Percentiles rank a stretch among this genome's conserved stretches.
phyloP scores from a whole-genome alignment of 805 yeast species.

The Sungouiozyma intestinalis region DNA sequence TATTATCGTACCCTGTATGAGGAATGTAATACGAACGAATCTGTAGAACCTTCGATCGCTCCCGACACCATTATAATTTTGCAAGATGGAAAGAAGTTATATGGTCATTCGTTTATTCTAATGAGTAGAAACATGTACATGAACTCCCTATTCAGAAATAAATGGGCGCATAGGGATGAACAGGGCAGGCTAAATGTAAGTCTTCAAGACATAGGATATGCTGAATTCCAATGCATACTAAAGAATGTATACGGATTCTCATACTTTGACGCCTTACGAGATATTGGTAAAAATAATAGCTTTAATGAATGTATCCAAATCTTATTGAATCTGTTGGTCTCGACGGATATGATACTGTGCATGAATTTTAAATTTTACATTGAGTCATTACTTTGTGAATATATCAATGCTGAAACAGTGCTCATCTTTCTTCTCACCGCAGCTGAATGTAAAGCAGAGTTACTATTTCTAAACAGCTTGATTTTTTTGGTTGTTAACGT shows the following conservation, averaged over 20 bases:
- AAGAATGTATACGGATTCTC: constrained; percentile 45
- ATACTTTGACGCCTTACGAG: constrained; percentile 9
- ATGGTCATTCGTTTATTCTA: constrained; percentile 44
- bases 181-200: constrained; percentile 23
- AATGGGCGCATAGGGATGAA: constrained; percentile 37
- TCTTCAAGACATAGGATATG: constrained; percentile 31
- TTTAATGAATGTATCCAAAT: constrained; percentile 11
- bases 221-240: constrained; percentile 40
- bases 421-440: constrained; percentile 46
- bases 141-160: constrained; percentile 41
- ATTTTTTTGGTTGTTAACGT: constrained; percentile 62
- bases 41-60: not conserved
- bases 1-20: constrained; percentile 4
- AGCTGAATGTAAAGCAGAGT: constrained; percentile 37
- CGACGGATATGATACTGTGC: constrained; percentile 54
- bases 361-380: constrained; percentile 49
- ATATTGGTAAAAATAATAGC: constrained; percentile 11
- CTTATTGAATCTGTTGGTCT: constrained; percentile 47
- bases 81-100: constrained; percentile 33
- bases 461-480: constrained; percentile 49
- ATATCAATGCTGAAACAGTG: constrained; percentile 51
- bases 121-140: constrained; percentile 51
- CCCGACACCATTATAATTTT: constrained; percentile 38
- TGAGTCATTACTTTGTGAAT: constrained; percentile 49
- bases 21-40: not conserved